phyloP scores from a whole-genome alignment of 2,329 filamentous ascomycete species.

The Diaporthe citri region DNA sequence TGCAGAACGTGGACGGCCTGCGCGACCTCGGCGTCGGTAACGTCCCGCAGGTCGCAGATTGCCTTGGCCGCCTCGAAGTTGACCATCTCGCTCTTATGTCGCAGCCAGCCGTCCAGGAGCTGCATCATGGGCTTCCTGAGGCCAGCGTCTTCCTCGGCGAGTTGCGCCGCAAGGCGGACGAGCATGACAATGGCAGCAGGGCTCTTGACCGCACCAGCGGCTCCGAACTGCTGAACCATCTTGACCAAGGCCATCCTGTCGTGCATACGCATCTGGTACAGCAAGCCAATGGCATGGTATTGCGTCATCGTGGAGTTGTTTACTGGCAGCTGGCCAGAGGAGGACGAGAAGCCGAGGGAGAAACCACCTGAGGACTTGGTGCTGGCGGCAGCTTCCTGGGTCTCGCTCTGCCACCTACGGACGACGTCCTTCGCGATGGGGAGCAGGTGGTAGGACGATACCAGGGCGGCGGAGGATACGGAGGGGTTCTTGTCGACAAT shows the following conservation, averaged over 20 bases:
- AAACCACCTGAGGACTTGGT: constrained; percentile 91
- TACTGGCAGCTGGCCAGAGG: constrained; percentile 79
- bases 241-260: constrained; percentile 99
- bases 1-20: constrained; percentile 96
- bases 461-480: constrained; percentile 93
- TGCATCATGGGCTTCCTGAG: constrained; percentile 97
- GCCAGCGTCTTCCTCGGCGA: constrained; percentile 92
- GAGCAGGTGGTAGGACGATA: constrained; percentile 97
- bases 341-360: constrained; percentile 89
- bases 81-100: constrained; percentile 99
- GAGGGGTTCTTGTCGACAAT: constrained; percentile 99
- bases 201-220: constrained; percentile 92
- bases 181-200: constrained; percentile 93
- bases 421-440: constrained; percentile 97
- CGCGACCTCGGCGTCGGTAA: constrained; percentile 90
- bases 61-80: constrained; percentile 99
- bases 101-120: constrained; percentile 94
- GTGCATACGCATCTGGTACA: constrained; percentile 98
- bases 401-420: constrained; percentile 97
- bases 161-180: constrained; percentile 90
- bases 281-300: constrained; percentile 96
- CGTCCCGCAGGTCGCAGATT: constrained; percentile 93
- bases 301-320: constrained; percentile 98
- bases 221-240: constrained; percentile 99
- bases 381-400: constrained; percentile 93